Conservation (phyloP, 768 basidiomycete genomes). For the Mycena albidolilacea region DNA sequence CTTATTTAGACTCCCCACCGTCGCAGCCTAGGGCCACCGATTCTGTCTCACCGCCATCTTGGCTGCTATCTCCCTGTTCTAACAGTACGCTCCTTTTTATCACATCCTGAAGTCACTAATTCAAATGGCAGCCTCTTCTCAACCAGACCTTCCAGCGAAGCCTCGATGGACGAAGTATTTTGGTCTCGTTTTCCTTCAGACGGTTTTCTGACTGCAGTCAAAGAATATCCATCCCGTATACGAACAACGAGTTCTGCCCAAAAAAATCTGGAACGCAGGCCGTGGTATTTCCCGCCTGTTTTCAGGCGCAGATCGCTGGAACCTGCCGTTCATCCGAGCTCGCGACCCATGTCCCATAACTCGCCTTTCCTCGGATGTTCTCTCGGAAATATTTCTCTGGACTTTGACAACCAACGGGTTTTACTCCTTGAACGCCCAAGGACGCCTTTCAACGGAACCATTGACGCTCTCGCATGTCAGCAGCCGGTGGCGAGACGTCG, state of each 20-base stretch:
- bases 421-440: constrained; percentile 4
- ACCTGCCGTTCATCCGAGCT: constrained; percentile 16
- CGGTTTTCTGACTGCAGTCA: background rate
- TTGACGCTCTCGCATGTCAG: constrained; percentile 45
- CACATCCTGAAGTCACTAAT: background rate
- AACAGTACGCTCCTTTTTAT: background rate
- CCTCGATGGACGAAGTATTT: constrained; percentile 10
- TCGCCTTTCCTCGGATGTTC: constrained; percentile 22
- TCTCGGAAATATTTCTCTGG: constrained; percentile 34
- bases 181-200: background rate
- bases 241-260: constrained; percentile 7
- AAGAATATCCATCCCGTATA: background rate
- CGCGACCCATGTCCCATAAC: constrained; percentile 11
- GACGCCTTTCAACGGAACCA: constrained; percentile 24
- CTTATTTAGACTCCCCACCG: background rate
- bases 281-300: constrained; percentile 25
- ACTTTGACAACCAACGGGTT: constrained; percentile 29
- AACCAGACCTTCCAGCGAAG: background rate
- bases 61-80: background rate
- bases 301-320: constrained; percentile 10
- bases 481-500: constrained; percentile 41
- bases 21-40: background rate
- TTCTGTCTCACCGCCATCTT: background rate
- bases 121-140: background rate
- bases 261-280: constrained; percentile 24